phyloP scores from a whole-genome alignment of 371 early-diverging fungal species.

The Mortierella sp. region DNA sequence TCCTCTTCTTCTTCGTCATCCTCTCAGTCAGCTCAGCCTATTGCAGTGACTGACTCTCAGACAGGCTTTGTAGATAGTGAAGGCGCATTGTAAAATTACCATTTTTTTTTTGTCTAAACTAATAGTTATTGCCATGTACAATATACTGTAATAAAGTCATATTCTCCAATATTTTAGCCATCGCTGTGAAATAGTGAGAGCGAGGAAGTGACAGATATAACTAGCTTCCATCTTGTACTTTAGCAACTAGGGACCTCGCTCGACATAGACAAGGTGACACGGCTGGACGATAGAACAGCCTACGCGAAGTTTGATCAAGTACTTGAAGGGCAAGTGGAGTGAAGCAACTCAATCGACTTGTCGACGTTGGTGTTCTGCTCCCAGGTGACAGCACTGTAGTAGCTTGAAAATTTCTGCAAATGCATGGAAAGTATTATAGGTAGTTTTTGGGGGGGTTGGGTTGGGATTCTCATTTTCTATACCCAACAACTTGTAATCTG shows the following conservation, averaged over 20 bases:
- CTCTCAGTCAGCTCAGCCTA: slow-evolving; percentile 6
- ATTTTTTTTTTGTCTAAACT: background rate
- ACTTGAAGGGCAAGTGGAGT: slow-evolving; percentile 94
- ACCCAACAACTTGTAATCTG: slow-evolving; percentile 97
- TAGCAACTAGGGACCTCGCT: slow-evolving; percentile 92
- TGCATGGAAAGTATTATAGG: slow-evolving; percentile 93
- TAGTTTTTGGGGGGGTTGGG: slow-evolving; percentile 82
- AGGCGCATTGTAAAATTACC: slow-evolving; percentile 15
- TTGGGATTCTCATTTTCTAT: slow-evolving; percentile 79
- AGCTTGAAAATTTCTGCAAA: slow-evolving; percentile 88
- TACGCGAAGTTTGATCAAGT: slow-evolving; percentile 95
- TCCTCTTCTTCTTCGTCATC: background rate
- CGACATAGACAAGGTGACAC: slow-evolving; percentile 87
- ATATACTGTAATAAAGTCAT: background rate
- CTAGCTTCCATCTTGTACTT: slow-evolving; percentile 96
- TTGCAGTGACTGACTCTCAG: slow-evolving; percentile 14
- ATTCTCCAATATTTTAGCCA: slow-evolving; percentile 18
- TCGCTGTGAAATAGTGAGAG: slow-evolving; percentile 58
- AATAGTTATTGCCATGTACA: background rate
- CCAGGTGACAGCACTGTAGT: slow-evolving; percentile 79
- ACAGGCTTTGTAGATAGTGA: slow-evolving; percentile 9
- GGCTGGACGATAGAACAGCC: slow-evolving; percentile 87
- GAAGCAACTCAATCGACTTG: slow-evolving; percentile 83
- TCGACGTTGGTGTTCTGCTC: slow-evolving; percentile 86
- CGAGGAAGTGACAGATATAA: slow-evolving; percentile 93